phyloP scores from a whole-genome alignment of 2,329 filamentous ascomycete genomes.

The Calonectria ilicicola region DNA sequence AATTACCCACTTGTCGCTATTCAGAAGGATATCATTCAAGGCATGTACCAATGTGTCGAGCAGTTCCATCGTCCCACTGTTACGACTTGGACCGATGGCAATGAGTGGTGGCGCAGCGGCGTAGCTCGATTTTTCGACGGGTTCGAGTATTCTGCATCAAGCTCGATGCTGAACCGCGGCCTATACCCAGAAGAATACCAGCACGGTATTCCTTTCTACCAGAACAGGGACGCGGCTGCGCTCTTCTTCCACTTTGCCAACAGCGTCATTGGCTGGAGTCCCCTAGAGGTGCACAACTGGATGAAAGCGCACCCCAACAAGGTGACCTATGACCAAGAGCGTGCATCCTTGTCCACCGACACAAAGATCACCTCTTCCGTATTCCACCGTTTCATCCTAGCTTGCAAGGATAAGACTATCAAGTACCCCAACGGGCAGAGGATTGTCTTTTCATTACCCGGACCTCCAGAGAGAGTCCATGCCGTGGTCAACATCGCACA shows the following conservation, averaged over 20 bases:
- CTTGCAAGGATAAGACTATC: slow-evolving; percentile 22
- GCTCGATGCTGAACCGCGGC: not conserved
- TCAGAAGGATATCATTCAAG: slow-evolving; percentile 24
- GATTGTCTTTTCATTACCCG: slow-evolving; percentile 8
- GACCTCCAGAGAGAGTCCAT: slow-evolving; percentile 6
- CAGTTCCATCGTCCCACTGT: not conserved
- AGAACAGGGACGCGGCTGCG: not conserved
- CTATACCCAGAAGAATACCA: not conserved
- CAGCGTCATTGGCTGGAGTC: slow-evolving; percentile 20
- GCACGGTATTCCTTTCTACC: not conserved
- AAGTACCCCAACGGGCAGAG: slow-evolving; percentile 26
- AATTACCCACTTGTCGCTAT: slow-evolving; percentile 18
- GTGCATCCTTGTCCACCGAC: slow-evolving; percentile 20
- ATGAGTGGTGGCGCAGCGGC: not conserved
- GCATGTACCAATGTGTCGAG: slow-evolving; percentile 28
- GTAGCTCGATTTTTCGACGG: not conserved
- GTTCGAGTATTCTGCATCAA: not conserved
- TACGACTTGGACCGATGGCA: not conserved
- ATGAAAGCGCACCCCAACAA: slow-evolving; percentile 31
- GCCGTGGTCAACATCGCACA: not conserved
- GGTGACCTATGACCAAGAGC: slow-evolving; percentile 18
- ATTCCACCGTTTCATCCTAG: slow-evolving; percentile 27
- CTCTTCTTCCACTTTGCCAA: slow-evolving; percentile 24
- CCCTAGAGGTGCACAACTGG: slow-evolving; percentile 22
- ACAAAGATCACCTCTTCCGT: slow-evolving; percentile 17